Evolutionary conservation across 148 eudicot genomes (phyloP).

Genomic region (Rhododendron henanense): DNA sequence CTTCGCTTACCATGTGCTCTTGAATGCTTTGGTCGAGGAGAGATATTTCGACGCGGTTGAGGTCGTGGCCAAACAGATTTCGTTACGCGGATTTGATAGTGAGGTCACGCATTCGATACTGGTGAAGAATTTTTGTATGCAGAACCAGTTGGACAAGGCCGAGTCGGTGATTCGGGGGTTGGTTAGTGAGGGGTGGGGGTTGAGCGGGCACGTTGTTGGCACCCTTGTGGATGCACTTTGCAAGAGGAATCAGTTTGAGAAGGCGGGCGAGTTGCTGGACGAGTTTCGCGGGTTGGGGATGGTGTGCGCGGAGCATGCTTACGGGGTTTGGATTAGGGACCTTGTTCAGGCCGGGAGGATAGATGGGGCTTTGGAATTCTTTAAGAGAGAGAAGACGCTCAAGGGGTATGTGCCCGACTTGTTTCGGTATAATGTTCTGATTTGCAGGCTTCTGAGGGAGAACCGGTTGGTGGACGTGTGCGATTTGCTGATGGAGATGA

Average conservation of each 20-base stretch:
- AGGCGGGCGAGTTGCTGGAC: conserved; percentile 48
- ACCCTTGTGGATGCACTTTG: conserved; percentile 55
- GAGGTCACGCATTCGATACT: conserved; percentile 47
- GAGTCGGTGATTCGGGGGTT: conserved; percentile 47
- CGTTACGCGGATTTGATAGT: conserved; percentile 36
- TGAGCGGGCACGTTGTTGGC: conserved; percentile 26
- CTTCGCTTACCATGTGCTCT: conserved; percentile 55
- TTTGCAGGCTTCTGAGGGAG: conserved; percentile 54
- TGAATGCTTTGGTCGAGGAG: conserved; percentile 68
- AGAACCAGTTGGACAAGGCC: conserved; percentile 47
- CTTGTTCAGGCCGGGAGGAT: conserved; percentile 55
- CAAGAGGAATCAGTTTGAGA: conserved; percentile 41
- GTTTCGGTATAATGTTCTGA: conserved; percentile 51
- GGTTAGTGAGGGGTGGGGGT: conserved; percentile 9
- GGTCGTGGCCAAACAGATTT: conserved; percentile 48
- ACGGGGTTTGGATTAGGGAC: conserved; percentile 57
- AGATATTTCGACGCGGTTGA: conserved; percentile 46
- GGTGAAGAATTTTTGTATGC: conserved; percentile 61
- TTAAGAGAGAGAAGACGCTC: conserved; percentile 26
- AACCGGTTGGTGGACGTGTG: conserved; percentile 63
- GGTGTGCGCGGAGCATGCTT: conserved; percentile 39
- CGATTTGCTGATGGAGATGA: conserved; percentile 83
- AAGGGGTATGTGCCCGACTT: conserved; percentile 72
- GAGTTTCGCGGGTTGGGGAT: conserved; percentile 42
- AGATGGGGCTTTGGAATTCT: conserved; percentile 55